Evolutionary conservation across 1,284 basidiomycete species (phyloP), one percentile per base, ranked within the genome.

Genomic region (Neonothopanus nambi): DNA sequence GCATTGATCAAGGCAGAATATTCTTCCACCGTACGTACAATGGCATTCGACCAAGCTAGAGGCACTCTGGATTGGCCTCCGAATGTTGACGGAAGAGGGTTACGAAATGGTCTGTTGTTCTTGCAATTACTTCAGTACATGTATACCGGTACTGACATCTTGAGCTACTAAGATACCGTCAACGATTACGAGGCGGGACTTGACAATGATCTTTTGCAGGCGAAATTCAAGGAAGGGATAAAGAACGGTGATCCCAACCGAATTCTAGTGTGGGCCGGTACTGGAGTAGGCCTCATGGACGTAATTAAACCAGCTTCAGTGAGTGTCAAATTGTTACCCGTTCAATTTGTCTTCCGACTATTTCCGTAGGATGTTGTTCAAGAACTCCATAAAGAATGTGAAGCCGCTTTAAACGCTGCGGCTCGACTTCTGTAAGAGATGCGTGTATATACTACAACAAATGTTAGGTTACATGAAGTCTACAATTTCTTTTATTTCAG

Each of bases 241-340:
- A 66, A 68, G 54, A 65, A 67, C 21, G 73, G 70, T 33, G 78
- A 89, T 62, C 65, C 72, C 7, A 67, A 72, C 55, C 74, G 82
- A 52, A 76, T 80, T 58, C 67, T 89, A 15, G 72, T 82, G n/a
- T 90, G 88, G 87, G 79, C 84, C 18, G 89, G 89, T 18, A 75
- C 79, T 48, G 81, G 85, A 33, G 79, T 88, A 48, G 82, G 79
- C n/a, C 70, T 80, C 48, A 76, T 87, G 68, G 72, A 72, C 28
- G 70, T 76, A 55, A 72, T 82, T 55, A 76, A 80, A 63, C 68
- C 78, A 36, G 84, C 85, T 7, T 76, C 79, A 75, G 87, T 86
- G 53, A 60, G 73, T 39, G 11, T 33, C 20, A 28, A 13, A 41
- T 26, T 33, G 21, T 12, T 26, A n/a, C 28, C 11, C 17, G 18